These are phyloP conservation scores for Aspergillus japonicus DNA, from an alignment of 2,329 filamentous ascomycete genomes.

Conservation along the genomic window DNA sequence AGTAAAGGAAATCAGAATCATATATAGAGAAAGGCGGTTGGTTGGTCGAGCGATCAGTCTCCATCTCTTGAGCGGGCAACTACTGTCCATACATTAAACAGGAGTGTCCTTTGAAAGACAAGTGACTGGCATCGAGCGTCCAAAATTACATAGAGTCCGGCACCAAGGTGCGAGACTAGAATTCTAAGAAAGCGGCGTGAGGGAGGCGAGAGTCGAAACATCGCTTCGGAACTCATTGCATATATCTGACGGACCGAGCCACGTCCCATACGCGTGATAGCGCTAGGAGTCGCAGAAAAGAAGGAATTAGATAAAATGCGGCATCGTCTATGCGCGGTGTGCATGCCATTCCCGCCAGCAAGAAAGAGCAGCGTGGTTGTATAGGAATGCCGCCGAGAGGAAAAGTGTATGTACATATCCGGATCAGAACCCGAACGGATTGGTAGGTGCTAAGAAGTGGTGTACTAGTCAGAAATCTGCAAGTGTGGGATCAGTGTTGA, in stretches of 20 bases:
- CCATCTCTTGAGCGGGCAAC: neutral
- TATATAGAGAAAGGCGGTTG: conserved; percentile 3
- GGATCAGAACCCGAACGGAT: conserved; percentile 66
- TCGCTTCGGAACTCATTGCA: conserved; percentile 18
- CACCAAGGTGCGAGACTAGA: conserved; percentile 9
- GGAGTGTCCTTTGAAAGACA: conserved; percentile 1
- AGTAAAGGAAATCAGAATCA: conserved; percentile 12
- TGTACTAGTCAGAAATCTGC: neutral
- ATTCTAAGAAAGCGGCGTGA: conserved; percentile 21
- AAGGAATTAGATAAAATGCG: conserved; percentile 7
- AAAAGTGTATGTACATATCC: conserved; percentile 30
- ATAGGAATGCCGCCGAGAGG: conserved; percentile 23
- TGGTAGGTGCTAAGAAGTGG: conserved; percentile 57
- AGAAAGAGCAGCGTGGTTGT: conserved; percentile 20
- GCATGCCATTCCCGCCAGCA: conserved; percentile 18
- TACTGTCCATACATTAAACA: neutral
- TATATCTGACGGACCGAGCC: conserved; percentile 7
- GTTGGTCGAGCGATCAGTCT: neutral
- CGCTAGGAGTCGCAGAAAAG: conserved; percentile 8
- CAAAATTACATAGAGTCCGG: conserved; percentile 14
- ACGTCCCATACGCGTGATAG: conserved; percentile 14
- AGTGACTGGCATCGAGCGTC: conserved; percentile 7
- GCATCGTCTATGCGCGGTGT: conserved; percentile 14
- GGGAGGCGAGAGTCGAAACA: conserved; percentile 11
- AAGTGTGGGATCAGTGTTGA: conserved; percentile 13